Base-by-base conservation (phyloP, 257 asterid species). In the Scutellaria barbata region DNA sequence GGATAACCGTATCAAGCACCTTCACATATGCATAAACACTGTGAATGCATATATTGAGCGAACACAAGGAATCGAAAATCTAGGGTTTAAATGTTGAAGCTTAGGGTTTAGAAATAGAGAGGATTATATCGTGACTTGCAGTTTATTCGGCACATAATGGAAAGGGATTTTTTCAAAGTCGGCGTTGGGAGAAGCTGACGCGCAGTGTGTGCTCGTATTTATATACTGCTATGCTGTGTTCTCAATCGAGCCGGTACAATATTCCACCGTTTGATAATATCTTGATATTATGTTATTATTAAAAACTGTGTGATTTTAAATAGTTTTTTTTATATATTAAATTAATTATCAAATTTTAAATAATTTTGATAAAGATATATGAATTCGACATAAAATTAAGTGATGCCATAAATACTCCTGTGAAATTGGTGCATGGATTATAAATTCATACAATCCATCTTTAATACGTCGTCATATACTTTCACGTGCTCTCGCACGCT, bases 61-160 rank as follows among this genome's bases (percentile, higher is more conserved):
- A 22, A 1, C 33, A 9, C 59, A 30, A 14, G 5, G 51, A 16
- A 57, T 42, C 35, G 69, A 71, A 30, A 75, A 35, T 72, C 68
- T 72, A 47, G 77, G 83, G 76, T 74, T 74, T 55, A 47, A 45
- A 22, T 10, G 57, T 64, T 45, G n/a, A 61, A 48, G 58, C 30
- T 59, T 52, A 66, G 80, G 85, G 77, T 74, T 77, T 71, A 47
- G 43, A 40, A 64, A 63, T 56, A 10, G 66, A 55, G 46, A 50
- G 11, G 17, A 20, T 9, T 41, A 8, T 53, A 42, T 45, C 39
- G 25, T n/a, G 16, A 57, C 16, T 4, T 10, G 18, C 71, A 54
- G 20, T 37, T 68, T n/a, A 1, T 9, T 37, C 45, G 5, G 50
- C 10, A 12, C 8, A 20, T 3, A 17, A 47, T 35, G 46, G 62